Evolutionary conservation across 1,284 basidiomycete genomes (phyloP).

Genomic region (Ustilago crameri): DNA sequence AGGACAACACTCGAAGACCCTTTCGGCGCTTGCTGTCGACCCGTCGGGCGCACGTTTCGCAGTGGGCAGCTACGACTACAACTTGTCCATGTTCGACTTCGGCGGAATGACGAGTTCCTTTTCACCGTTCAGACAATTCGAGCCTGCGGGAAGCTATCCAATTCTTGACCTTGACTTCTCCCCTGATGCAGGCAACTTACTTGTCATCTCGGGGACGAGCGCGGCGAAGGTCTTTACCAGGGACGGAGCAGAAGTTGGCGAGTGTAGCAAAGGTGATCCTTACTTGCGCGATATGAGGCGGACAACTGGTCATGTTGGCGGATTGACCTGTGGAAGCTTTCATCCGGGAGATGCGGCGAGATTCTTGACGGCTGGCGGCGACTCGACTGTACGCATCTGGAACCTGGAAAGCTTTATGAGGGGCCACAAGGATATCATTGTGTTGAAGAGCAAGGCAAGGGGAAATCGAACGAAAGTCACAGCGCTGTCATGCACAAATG

Average conservation of each 20-base stretch:
- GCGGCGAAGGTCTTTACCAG: constrained; percentile 86
- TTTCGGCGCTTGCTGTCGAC: constrained; percentile 90
- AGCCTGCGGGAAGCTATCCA: constrained; percentile 86
- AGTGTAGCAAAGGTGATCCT: constrained; percentile 88
- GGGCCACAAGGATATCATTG: constrained; percentile 86
- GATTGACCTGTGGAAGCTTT: constrained; percentile 88
- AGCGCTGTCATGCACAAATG: constrained; percentile 61
- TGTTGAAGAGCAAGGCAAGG: constrained; percentile 93
- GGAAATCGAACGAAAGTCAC: constrained; percentile 94
- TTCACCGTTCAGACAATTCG: constrained; percentile 94
- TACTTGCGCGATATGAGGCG: constrained; percentile 99
- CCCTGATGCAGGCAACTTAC: constrained; percentile 16
- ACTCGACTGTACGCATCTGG: constrained; percentile 98
- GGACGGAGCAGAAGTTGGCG: constrained; percentile 53
- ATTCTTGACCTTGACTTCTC: constrained; percentile 58
- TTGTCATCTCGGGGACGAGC: constrained; percentile 80
- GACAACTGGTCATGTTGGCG: constrained; percentile 92
- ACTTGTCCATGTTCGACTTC: constrained; percentile 98
- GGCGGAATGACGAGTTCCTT: constrained; percentile 89
- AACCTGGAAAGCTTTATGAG: constrained; percentile 82
- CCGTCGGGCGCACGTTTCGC: constrained; percentile 89
- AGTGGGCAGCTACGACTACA: constrained; percentile 94
- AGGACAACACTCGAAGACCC: constrained; percentile 91
- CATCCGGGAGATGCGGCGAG: constrained; percentile 83
- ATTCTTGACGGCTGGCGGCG: constrained; percentile 93